Evolutionary conservation across 2,329 filamentous ascomycete genomes (phyloP), one percentile per base, ranked within the genome.

Genomic region (Verticillium isaacii): DNA sequence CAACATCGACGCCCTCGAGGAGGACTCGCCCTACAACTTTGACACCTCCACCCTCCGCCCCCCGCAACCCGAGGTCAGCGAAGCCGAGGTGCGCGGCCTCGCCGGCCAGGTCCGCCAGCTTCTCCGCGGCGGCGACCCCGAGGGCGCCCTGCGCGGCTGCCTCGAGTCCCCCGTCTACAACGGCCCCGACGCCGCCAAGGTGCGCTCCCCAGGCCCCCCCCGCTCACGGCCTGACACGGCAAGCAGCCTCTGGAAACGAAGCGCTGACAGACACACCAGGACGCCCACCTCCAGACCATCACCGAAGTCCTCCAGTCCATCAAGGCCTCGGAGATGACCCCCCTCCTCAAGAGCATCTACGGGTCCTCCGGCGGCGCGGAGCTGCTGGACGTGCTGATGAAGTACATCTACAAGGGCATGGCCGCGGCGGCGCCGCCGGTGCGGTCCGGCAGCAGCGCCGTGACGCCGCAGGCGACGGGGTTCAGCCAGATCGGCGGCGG

Each of bases 361-460:
- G 81, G 80, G 63, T 87, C 89, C 12, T 86, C 90, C 58, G 91
- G 91, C 64, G 95, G 95, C 32, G 87, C 86, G 64, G 95, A 98
- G 77, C 84, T 91, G 64, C 80, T 96, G 68, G 95, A 99, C 75
- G 92, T 94, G 59, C 80, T 99, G 75, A 97, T 97, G 91, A 99
- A 99, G 81, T 99, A 97, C 78, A 82, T 97, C 70, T 95, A 96
- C 84, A 97, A 96, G 80, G 93, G 93, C 68, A 97, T 97, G 93
- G 83, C 85, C 3, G 71, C 75, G 17, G 74, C 76, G 3, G 72
- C 76, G 34, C 58, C 58, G 29, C 58, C 58, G n/a, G 58, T 55
- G 12, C 29, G 15, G 32, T 32, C 29, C 29, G 66, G 72, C 36
- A 73, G 75, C 32, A 73, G 76, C 36, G 71, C 70, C 58, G 75